These are phyloP conservation scores for Globisporangium nagaii DNA, from an alignment of 352 stramenopile species.

Conservation along the genomic window DNA sequence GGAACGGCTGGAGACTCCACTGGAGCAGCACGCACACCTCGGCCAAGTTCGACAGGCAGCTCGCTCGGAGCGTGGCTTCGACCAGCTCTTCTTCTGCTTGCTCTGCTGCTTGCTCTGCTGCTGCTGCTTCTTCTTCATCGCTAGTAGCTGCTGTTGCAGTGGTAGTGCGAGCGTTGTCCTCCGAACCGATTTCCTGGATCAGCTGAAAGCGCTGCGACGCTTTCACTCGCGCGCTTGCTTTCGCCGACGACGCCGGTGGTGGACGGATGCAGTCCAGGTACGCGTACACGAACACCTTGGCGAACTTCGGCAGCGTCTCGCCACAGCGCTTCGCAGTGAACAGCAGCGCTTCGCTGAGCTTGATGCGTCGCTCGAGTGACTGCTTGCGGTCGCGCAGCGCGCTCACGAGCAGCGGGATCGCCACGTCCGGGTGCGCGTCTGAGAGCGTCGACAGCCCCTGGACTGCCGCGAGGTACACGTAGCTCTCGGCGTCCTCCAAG, in stretches of 20 bases:
- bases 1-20: slow-evolving; percentile 67
- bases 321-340: slow-evolving; percentile 76
- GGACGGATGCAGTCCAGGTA: slow-evolving; percentile 78
- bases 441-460: slow-evolving; percentile 61
- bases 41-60: slow-evolving; percentile 85
- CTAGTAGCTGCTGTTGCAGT: not conserved
- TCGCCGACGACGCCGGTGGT: slow-evolving; percentile 2
- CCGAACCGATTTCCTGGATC: slow-evolving; percentile 42
- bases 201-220: slow-evolving; percentile 36
- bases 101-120: slow-evolving; percentile 4
- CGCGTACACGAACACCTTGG: slow-evolving; percentile 70
- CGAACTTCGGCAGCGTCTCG: slow-evolving; percentile 62
- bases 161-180: not conserved
- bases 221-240: not conserved
- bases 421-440: slow-evolving; percentile 52
- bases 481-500: slow-evolving; percentile 70
- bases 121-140: not conserved
- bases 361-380: slow-evolving; percentile 70
- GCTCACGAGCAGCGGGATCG: slow-evolving; percentile 61
- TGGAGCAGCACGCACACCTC: slow-evolving; percentile 71
- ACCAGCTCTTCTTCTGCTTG: slow-evolving; percentile 24
- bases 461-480: slow-evolving; percentile 79
- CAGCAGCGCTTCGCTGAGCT: slow-evolving; percentile 77
- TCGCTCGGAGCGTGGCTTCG: slow-evolving; percentile 65
- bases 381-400: slow-evolving; percentile 34